Evolutionary conservation across 106 monocot species (phyloP), one percentile per base, ranked within the genome.

Genomic region (Dendrobium chrysotoxum): DNA sequence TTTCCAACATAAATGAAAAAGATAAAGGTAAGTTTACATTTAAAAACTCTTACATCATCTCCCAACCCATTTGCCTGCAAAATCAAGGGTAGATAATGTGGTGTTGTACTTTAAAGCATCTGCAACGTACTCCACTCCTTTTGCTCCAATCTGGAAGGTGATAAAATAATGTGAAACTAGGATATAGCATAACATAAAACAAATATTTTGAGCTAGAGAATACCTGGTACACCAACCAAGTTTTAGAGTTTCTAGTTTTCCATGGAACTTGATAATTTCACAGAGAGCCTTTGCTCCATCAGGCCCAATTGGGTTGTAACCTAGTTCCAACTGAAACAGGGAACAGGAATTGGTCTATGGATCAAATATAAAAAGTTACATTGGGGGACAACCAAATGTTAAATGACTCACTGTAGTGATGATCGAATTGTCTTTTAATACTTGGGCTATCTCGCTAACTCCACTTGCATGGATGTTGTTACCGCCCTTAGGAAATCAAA

Each of bases 141-240:
- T 88, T 45, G 88, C 86, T 66, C 95, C 95, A 82, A 95, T 93
- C 99, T 99, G 82, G 28, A 85, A 58, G 54, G 20, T 28, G n/a
- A 54, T 20, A 13, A 64, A 77, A 13, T 68, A 26, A 20, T 72
- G 20, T 74, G 45, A 47, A 26, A 35, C 42, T 31, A n/a, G 28
- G 2, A 74, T 8, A 76, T 3, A 47, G 53, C 21, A 79, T n/a
- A n/a, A n/a, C n/a, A n/a, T 3, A n/a, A 40, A 25, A 9, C 58
- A 25, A 9, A 12, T 28, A 18, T 20, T 38, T 82, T 41, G 54
- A 78, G 26, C n/a, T 39, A 72, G 30, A 39, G 16, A 78, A 77
- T 83, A 99, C 99, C 95, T 93, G 93, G 75, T n/a, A n/a, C 99
- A 99, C 99, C 99, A 99, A 45, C 93, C 93, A 81, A 99, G 95